phyloP scores from a whole-genome alignment of 2,329 filamentous ascomycete species.

The Aaosphaeria pasadenensis region DNA sequence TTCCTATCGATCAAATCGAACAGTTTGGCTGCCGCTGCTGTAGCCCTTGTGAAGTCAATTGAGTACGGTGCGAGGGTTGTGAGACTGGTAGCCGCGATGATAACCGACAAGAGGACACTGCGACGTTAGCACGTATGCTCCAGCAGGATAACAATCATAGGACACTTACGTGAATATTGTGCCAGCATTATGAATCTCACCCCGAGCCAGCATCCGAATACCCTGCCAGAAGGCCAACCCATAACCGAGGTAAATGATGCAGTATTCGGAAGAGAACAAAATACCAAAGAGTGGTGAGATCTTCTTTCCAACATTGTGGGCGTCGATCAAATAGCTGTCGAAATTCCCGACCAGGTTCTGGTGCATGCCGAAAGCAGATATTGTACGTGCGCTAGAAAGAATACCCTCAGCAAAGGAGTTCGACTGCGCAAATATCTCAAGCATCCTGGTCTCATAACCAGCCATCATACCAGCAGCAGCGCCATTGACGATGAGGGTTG shows the following conservation, averaged over 20 bases:
- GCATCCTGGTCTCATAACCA: neutral
- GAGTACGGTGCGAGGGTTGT: slow-evolving; percentile 52
- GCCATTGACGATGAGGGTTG: slow-evolving; percentile 32
- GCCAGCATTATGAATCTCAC: slow-evolving; percentile 1
- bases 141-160: neutral
- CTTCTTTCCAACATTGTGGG: slow-evolving; percentile 33
- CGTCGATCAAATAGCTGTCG: neutral
- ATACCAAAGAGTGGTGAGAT: slow-evolving; percentile 44
- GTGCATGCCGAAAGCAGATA: slow-evolving; percentile 1
- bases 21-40: neutral
- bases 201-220: slow-evolving; percentile 54
- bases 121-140: neutral
- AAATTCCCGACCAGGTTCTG: neutral
- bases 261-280: slow-evolving; percentile 42
- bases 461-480: neutral
- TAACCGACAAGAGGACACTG: neutral
- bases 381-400: slow-evolving; percentile 2
- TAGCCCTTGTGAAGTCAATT: neutral
- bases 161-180: neutral
- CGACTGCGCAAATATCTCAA: neutral
- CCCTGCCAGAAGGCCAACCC: slow-evolving; percentile 51
- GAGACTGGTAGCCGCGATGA: neutral
- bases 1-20: neutral
- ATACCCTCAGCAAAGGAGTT: slow-evolving; percentile 1
- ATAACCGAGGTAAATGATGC: slow-evolving; percentile 41